These are phyloP conservation scores for Dioscorea dumetorum DNA, from an alignment of 106 monocot genomes.

Conservation along the genomic window DNA sequence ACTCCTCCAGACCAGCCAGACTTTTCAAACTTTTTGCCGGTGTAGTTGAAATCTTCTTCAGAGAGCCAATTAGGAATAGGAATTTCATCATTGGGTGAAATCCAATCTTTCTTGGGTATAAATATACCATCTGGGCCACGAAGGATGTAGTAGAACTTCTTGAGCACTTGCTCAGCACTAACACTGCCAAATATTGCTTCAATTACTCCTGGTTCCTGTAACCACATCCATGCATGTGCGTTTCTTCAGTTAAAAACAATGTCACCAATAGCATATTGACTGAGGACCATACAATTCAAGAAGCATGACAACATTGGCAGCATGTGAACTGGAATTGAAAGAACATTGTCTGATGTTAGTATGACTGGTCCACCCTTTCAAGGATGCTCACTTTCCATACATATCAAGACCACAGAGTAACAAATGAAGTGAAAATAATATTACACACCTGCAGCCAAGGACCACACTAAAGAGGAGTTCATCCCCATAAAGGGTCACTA, in stretches of 20 bases:
- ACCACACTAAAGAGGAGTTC: too few relatives aligned
- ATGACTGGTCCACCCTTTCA: too few relatives aligned
- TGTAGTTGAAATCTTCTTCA: constrained; percentile 10
- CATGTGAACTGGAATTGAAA: too few relatives aligned
- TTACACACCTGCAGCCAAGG: too few relatives aligned
- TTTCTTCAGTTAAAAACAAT: background rate
- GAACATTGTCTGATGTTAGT: too few relatives aligned
- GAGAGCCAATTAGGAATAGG: constrained; percentile 9
- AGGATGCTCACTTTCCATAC: too few relatives aligned
- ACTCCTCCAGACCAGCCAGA: constrained; percentile 6
- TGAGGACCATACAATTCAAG: background rate
- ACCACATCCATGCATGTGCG: background rate
- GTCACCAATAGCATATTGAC: background rate
- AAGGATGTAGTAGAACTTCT: background rate
- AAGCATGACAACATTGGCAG: too few relatives aligned
- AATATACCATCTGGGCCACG: background rate
- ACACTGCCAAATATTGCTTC: constrained; percentile 9
- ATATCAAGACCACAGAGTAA: too few relatives aligned
- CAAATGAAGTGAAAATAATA: background rate
- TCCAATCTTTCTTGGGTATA: constrained; percentile 9
- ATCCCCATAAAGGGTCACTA: too few relatives aligned
- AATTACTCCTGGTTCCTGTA: constrained; percentile 11
- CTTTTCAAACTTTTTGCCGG: constrained; percentile 2
- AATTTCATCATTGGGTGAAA: constrained; percentile 2
- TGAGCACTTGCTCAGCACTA: background rate